Evolutionary conservation across 2,329 filamentous ascomycete species (phyloP), one percentile per base, ranked within the genome.

Genomic region (Tolypocladium endophyticum): DNA sequence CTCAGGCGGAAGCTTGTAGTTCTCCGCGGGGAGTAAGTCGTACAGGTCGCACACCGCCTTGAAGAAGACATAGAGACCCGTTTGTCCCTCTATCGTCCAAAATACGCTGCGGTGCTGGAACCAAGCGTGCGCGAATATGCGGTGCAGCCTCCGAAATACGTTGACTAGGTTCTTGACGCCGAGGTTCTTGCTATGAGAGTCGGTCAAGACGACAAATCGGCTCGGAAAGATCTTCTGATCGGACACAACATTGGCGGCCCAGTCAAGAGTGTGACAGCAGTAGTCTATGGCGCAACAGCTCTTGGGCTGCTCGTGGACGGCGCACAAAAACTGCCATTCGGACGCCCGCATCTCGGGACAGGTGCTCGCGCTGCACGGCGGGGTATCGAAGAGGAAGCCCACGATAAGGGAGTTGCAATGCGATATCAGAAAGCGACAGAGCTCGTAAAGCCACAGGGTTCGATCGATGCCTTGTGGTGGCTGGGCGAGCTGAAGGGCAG

Each of bases 251-350:
- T 95, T 96, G 60, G 91, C 92, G 3, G 94, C 94, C 91, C 93
- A 97, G 76, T 99, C 94, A 52, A 99, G 86, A 0, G 94, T 99
- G 72, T 99, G 94, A 73, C 93, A 97, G 81, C 92, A 97, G 77
- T 99, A 99, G 76, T 99, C 94, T 70, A 99, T 97, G 57, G 94
- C 94, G 74, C 93, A 97, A 78, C 94, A 99, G 68, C 88, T 90
- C 77, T 97, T 97, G 56, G 94, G 94, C 56, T 92, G 89, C 71
- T 97, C 93, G 72, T 99, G 94, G 3, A 97, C 94, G 57, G 94
- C 94, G 77, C 94, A 99, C 55, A 99, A 85, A 70, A 97, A 99
- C 76, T 99, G 94, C 94, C 94, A 99, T 78, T 99, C 93, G 36
- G 90, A 94, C 2, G 94, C 94, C 70, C 94, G 92, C 94, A 99